Base-by-base conservation (phyloP, 2,329 filamentous ascomycete genomes). In the Curvularia lunata region DNA sequence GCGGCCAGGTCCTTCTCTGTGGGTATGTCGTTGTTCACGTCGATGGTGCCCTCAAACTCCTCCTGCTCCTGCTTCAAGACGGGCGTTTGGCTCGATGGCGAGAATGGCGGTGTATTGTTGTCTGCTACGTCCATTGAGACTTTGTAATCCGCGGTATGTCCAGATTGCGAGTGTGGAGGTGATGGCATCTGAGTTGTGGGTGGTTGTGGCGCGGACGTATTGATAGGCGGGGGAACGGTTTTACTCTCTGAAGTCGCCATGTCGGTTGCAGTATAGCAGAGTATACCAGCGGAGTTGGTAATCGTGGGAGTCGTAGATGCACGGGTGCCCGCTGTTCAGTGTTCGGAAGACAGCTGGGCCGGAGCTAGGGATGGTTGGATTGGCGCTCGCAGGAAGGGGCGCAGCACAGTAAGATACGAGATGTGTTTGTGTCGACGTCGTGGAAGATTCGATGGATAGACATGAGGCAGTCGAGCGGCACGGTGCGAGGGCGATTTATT, bases 21-120 rank as follows among this genome's bases (percentile, higher is more conserved):
- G 1, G 75, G 76, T 28, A 77, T 51, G 45, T 75, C 71, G 45
- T 77, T 69, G 62, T 74, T 76, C 52, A 77, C 74, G n/a, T 74
- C 59, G 23, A 76, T 62, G 41, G 69, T 71, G 56, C 75, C 75
- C 48, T 69, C 64, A 46, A 77, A 77, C 42, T 70, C 68, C 23
- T 71, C 67, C 38, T 74, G 66, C 47, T 69, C 71, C 40, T 73
- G 72, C 41, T 67, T 64, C 19, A 75, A 56, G 6, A 72, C 66
- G 0, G 72, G 69, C 9, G 71, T 75, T 19, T 69, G 65, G 58
- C 72, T 75, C 10, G 67, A 67, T 1, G 73, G 72, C 23, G 71
- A 74, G 58, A 74, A 73, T 0, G 71, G 72, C 4, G 73, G 71
- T 9, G 71, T 70, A 5, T 53, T 52, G 8, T 50, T 50, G 27